Evolutionary conservation across 495 filamentous ascomycete genomes (phyloP), one percentile per base, ranked within the genome.

Genomic region (Tuber microsphaerosporum): DNA sequence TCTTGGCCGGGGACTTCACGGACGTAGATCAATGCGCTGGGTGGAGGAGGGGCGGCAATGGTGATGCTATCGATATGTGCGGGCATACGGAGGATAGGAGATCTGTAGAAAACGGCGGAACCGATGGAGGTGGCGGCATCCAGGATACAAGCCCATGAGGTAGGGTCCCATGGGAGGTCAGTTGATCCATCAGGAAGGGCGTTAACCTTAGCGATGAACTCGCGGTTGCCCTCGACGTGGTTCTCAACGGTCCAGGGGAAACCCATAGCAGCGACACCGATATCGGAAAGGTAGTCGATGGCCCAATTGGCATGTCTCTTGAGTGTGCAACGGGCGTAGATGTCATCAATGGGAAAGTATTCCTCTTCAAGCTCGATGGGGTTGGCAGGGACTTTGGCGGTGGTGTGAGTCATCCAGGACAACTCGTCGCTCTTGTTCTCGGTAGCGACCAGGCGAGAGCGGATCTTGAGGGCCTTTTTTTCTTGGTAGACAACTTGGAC

Each of bases 121-220:
- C 84, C 85, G 26, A 87, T 77, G 0, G 86, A 87, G 4, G 85
- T 86, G 12, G 86, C 86, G 20, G 86, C 82, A 80, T 87, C 85
- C 42, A 87, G 74, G 17, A 86, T 81, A 0, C 85, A 81, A 16
- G 86, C 86, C 86, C 86, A 86, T 20, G 86, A 87, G 2, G 69
- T 39, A 0, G 73, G 4, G 71, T 84, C 81, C 84, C 85, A 85
- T 16, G 83, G 77, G 14, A 83, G 26, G 42, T 75, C 65, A 9
- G 43, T 71, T 68, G 72, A 8, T 8, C n/a, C 68, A 39, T 77
- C 73, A 3, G 82, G 84, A 37, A 46, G 71, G 16, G 79, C 73
- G 75, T 87, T 84, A 12, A 87, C 85, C 16, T 75, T 73, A 8
- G 83, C 86, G n/a, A 87, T 71, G 85, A 87, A 86, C 76, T 87